Conservation (phyloP, 495 filamentous ascomycete species). For the Cercophora samala region DNA sequence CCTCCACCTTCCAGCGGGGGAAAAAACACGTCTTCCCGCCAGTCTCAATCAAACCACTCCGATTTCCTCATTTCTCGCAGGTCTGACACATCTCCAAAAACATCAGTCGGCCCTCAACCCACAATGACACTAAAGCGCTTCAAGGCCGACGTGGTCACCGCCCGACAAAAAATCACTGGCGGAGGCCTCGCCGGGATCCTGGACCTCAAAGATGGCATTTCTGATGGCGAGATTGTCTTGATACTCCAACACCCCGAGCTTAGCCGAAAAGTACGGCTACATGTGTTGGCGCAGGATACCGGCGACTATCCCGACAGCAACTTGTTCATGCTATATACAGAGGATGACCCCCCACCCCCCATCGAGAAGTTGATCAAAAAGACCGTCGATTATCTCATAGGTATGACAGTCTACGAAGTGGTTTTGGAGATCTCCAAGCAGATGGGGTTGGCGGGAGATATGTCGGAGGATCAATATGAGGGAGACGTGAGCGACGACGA, state of each 20-base stretch:
- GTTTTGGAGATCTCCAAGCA: conserved; percentile 40
- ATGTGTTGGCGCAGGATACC: conserved; percentile 41
- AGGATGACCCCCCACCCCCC: conserved; percentile 42
- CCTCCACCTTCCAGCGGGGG: too few relatives aligned
- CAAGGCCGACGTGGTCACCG: conserved; percentile 32
- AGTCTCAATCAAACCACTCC: too few relatives aligned
- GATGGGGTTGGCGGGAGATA: conserved; percentile 34
- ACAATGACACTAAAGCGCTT: conserved; percentile 37
- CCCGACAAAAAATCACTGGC: conserved; percentile 26
- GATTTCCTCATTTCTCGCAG: background rate
- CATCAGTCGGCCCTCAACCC: background rate
- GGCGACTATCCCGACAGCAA: conserved; percentile 64
- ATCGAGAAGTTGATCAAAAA: conserved; percentile 14
- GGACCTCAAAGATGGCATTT: conserved; percentile 20
- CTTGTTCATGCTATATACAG: conserved; percentile 58
- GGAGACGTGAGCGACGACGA: conserved; percentile 30
- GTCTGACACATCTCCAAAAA: background rate
- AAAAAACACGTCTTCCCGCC: too few relatives aligned
- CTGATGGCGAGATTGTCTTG: conserved; percentile 34
- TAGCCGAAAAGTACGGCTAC: conserved; percentile 22
- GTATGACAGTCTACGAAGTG: conserved; percentile 48
- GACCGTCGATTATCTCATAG: conserved; percentile 22
- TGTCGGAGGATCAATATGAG: conserved; percentile 24
- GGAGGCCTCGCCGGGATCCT: conserved; percentile 25
- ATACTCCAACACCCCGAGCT: conserved; percentile 25